Evolutionary conservation across 2,329 filamentous ascomycete genomes (phyloP), one percentile per base, ranked within the genome.

Genomic region (Fusarium kyushuense): DNA sequence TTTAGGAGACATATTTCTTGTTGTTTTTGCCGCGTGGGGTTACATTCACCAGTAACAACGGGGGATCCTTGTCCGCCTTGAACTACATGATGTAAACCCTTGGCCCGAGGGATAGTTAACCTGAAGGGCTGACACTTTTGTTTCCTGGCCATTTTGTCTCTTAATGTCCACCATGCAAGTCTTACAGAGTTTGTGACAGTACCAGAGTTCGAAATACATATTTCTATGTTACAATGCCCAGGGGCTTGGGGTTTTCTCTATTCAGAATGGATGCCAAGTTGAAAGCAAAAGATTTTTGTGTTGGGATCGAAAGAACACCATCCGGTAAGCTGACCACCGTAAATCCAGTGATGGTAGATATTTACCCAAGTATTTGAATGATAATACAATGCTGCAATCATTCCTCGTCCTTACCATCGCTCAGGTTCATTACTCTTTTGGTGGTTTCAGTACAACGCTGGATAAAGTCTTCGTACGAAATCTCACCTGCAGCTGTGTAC

Each of bases 391-490:
- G 16, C 6, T 42, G 19, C 36, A 25, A 19, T 38, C n/a, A 36
- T 17, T 16, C 6, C 27, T 59, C 11, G 7, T 30, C 29, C 4
- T 25, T 16, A 25, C 36, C 17, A 25, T 21, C 14, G 9, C 23
- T 25, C 23, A 70, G 25, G 5, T 17, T 19, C 30, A 53, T 51
- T 11, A 70, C 54, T 40, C 70, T 54, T 30, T 14, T 38, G 7
- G 7, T 65, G 25, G 42, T 46, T 29, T 53, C 33, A 48, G 47
- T 30, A 36, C 65, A 58, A 32, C 48, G 47, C 21, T 46, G 17
- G 25, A 61, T 49, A n/a, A 73, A 74, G 10, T 64, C 54, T 10
- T 66, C 57, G n/a, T 65, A 27, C 7, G 33, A 27, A 41, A 54
- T 35, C 17, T 58, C 38, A 30, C 21, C 21, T 27, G 14, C 16